A percentile compares a stretch with the other conserved stretches of the same genome.
Evolutionary conservation across 2,329 filamentous ascomycete species (phyloP).

Genomic region (Neocatenulostroma microsporum): DNA sequence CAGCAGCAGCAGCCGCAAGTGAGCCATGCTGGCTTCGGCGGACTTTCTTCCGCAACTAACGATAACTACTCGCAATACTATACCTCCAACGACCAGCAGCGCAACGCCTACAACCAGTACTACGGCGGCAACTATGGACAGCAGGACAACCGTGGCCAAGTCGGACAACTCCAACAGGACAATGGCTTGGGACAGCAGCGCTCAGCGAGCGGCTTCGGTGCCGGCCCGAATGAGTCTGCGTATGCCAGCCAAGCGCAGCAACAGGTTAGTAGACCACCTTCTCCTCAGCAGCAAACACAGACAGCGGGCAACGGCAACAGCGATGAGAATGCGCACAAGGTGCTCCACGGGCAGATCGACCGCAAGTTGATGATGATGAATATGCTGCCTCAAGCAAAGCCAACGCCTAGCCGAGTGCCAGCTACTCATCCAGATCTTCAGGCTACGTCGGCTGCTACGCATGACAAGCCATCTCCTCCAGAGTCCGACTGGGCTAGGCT

Average conservation of each 20-base stretch:
- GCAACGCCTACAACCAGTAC: constrained; percentile 64
- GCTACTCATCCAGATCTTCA: neutral
- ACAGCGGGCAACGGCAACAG: neutral
- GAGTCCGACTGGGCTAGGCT: neutral
- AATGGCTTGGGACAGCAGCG: constrained; percentile 65
- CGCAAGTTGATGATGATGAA: neutral
- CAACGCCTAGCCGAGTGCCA: neutral
- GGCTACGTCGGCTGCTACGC: neutral
- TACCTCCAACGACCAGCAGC: constrained; percentile 63
- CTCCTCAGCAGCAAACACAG: constrained; percentile 1
- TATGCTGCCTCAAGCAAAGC: neutral
- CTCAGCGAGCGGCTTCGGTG: constrained; percentile 66
- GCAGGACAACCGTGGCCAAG: constrained; percentile 25
- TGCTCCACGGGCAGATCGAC: no score
- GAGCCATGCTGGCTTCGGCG: constrained; percentile 53
- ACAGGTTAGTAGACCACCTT: constrained; percentile 31
- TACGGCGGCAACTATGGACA: constrained; percentile 52
- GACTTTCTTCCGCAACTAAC: constrained; percentile 64
- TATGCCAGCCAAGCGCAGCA: constrained; percentile 55
- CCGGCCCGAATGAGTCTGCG: constrained; percentile 52
- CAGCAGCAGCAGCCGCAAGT: constrained; percentile 51
- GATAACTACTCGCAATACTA: constrained; percentile 88
- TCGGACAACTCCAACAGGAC: constrained; percentile 60
- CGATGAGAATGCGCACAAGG: constrained; percentile 1
- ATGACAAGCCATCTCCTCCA: neutral